Conservation (phyloP, 2,329 filamentous ascomycete species). For the Xylariaceae sp. region DNA sequence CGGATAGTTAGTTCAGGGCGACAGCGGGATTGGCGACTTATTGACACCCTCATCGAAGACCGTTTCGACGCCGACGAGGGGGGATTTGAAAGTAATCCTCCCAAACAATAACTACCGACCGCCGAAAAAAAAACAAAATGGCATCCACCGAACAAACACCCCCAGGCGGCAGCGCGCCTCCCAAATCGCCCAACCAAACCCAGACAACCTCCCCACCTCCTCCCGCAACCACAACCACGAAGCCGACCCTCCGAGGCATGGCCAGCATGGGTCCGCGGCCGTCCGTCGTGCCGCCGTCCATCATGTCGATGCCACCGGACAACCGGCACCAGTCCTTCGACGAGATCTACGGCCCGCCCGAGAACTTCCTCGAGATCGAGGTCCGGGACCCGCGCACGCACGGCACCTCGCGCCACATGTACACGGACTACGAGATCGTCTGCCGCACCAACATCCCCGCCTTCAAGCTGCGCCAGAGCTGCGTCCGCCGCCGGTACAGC, state of each 20-base stretch:
- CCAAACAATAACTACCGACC: not conserved
- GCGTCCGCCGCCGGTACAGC: constrained; percentile 88
- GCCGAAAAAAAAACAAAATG: constrained; percentile 22
- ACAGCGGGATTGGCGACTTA: too few species aligned
- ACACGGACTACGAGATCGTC: constrained; percentile 97
- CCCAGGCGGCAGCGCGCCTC: constrained; percentile 16
- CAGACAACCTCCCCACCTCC: not conserved
- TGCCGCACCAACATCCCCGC: constrained; percentile 98
- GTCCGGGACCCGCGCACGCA: constrained; percentile 91
- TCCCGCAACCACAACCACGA: constrained; percentile 2
- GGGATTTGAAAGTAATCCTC: too few species aligned
- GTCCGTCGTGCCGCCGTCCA: too few species aligned
- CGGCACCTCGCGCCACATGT: constrained; percentile 92
- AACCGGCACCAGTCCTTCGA: constrained; percentile 92
- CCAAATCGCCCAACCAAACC: constrained; percentile 19
- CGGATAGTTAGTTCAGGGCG: too few species aligned
- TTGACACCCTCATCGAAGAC: too few species aligned
- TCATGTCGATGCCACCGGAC: constrained; percentile 62
- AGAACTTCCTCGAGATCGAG: constrained; percentile 99
- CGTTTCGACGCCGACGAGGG: too few species aligned
- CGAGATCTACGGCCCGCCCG: constrained; percentile 96
- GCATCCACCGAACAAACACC: constrained; percentile 25
- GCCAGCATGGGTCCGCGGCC: constrained; percentile 33
- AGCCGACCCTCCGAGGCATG: constrained; percentile 23
- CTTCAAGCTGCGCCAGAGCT: constrained; percentile 88